A percentile compares a stretch with the other conserved stretches of the same genome.
Conservation (phyloP, 2,329 filamentous ascomycete genomes). For the Pseudogymnoascus sp. region DNA sequence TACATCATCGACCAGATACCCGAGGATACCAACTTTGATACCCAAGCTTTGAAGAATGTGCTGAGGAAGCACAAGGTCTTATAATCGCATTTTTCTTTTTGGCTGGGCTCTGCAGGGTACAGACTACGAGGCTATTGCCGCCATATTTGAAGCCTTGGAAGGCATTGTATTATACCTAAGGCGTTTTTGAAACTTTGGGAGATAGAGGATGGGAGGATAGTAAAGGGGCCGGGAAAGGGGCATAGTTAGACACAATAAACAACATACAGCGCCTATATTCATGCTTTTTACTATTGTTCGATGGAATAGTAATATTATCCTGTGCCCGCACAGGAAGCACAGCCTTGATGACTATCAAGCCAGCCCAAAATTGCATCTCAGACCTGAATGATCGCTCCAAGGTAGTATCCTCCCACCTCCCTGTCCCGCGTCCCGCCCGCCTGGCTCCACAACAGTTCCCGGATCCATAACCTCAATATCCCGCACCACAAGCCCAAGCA, state of each 20-base stretch:
- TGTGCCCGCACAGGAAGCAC: not conserved
- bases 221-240: not conserved
- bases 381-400: conserved; percentile 15
- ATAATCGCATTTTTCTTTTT: conserved; percentile 21
- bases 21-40: conserved; percentile 53
- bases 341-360: not conserved
- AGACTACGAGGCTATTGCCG: not conserved
- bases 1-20: conserved; percentile 84
- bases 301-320: not conserved
- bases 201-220: not conserved
- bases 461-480: conserved; percentile 22
- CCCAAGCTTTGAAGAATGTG: conserved; percentile 44
- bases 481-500: conserved; percentile 23
- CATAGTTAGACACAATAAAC: not conserved
- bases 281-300: not conserved
- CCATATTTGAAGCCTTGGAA: not conserved
- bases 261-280: not conserved
- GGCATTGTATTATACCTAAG: not conserved
- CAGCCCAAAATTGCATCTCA: conserved; percentile 11
- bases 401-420: not conserved
- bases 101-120: not conserved
- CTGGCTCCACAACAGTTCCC: conserved; percentile 4
- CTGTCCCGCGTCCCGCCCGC: not conserved
- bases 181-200: not conserved
- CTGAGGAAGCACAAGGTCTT: conserved; percentile 48